Evolutionary conservation across 192 early-diverging fungal genomes (phyloP).

Genomic region (Entomortierella parvispora): DNA sequence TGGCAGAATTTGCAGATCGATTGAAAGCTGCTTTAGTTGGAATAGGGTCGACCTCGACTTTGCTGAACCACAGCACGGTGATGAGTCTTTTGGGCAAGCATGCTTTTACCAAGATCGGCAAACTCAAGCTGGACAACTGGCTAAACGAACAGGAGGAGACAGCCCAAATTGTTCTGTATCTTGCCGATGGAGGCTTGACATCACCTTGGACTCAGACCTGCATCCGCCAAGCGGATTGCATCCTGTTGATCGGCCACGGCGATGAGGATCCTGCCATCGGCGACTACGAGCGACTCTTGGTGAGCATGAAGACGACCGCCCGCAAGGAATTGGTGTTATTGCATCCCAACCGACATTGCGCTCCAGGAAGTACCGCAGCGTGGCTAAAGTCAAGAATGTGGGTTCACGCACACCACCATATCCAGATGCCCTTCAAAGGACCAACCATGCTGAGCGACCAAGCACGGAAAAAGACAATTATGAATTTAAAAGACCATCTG

Average conservation of each 20-base stretch:
- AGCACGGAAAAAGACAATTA: slow-evolving; percentile 63
- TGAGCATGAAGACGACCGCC: slow-evolving; percentile 96
- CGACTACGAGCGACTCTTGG: slow-evolving; percentile 90
- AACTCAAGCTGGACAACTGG: slow-evolving; percentile 94
- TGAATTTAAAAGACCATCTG: slow-evolving; percentile 70
- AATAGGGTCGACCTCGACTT: slow-evolving; percentile 75
- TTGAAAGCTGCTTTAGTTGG: slow-evolving; percentile 76
- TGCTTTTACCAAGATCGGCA: slow-evolving; percentile 90
- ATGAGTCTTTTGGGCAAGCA: slow-evolving; percentile 87
- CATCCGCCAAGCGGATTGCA: slow-evolving; percentile 96
- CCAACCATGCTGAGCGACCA: slow-evolving; percentile 53
- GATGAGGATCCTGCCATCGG: slow-evolving; percentile 90
- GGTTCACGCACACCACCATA: slow-evolving; percentile 98
- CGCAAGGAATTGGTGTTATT: slow-evolving; percentile 96
- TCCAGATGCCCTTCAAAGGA: slow-evolving; percentile 75
- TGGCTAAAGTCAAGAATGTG: slow-evolving; percentile 90
- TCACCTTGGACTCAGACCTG: slow-evolving; percentile 96
- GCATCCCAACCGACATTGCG: slow-evolving; percentile 79
- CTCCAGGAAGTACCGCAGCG: slow-evolving; percentile 83
- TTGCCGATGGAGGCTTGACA: slow-evolving; percentile 91
- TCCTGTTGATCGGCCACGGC: slow-evolving; percentile 92
- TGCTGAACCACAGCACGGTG: slow-evolving; percentile 86
- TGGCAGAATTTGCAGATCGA: slow-evolving; percentile 88
- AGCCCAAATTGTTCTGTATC: slow-evolving; percentile 88
- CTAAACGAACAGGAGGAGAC: slow-evolving; percentile 94